Evolutionary conservation across 371 early-diverging fungal species (phyloP), one percentile per base, ranked within the genome.

Genomic region (Encephalitozoon romaleae): DNA sequence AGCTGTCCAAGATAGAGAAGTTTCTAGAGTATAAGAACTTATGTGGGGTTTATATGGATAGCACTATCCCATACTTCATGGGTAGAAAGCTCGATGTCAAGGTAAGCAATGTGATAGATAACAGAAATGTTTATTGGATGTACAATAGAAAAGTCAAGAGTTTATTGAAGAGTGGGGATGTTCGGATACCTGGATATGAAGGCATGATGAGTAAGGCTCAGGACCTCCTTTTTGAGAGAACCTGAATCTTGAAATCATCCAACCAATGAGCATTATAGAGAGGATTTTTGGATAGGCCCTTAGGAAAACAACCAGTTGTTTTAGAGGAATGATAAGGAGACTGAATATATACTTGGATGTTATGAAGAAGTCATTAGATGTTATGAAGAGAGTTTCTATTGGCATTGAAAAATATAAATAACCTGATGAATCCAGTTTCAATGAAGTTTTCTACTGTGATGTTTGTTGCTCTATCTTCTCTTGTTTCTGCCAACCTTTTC

Each of bases 111-210:
- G 59, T 59, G 59, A 59, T 59, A 34, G 59, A 59, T 18, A 59
- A 59, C 59, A 59, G 21, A 38, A 59, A 59, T 59, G 59, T 59
- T n/a, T 59, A 59, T 38, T 59, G 59, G 59, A 30, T n/a, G 28
- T 32, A 18, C 38, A 30, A 59, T 15, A 34, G 38, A 59, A 34
- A 30, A 15, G 59, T 59, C 21, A 15, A n/a, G 59, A 32, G 38
- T 0, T 5, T 59, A 32, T 38, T 59, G 59, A 34, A n/a, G 6
- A n/a, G n/a, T 23, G 28, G 23, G 8, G 28, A 54, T 1, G 23
- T 42, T 2, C 2, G 11, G 43, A 1, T 12, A 42, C 43, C 15
- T 42, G 43, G 43, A 15, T 42, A n/a, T 42, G 43, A 15, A 9
- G 43, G 15, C 15, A 42, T 42, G 43, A 47, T 47, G 49, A 18